Base-by-base conservation (phyloP, 2,329 filamentous ascomycete species). In the Aspergillus versicolor region DNA sequence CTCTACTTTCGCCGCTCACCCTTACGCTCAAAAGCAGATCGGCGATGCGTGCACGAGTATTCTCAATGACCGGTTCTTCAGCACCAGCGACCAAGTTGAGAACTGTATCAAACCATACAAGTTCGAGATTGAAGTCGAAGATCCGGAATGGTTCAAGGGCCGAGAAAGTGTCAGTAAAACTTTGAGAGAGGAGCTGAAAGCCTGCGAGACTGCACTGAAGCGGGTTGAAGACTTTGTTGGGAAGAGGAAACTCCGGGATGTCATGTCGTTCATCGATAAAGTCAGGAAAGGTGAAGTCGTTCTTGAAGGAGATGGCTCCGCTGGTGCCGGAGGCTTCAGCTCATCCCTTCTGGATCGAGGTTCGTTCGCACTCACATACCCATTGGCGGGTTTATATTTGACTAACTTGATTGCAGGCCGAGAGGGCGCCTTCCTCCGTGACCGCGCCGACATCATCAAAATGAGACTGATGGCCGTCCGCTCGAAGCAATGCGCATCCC, bases 101-200 rank as follows among this genome's bases (percentile, higher is more conserved):
- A 97, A 97, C 71, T 99, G 93, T 71, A 95, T 99, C 76, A 99
- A 99, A 75, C 94, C 95, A 0, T 99, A 93, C 80, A 99, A 99
- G 72, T 97, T 93, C 65, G 92, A 97, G 61, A 96, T 99, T 57
- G 94, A 99, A 66, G 87, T 99, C 44, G 91, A 96, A 68, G 90
- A 92, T 40, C 82, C 86, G 7, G 95, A 99, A 72, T 99, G 94
- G 94, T 74, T 81, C 3, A 86, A 89, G 59, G 92, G 92, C 0
- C 83, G 93, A 51, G 92, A 96, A 45, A 94, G 95, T 65, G 88
- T 93, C 1, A 83, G 86, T 40, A 82, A 81, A 8, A 87, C 94
- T 1, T 78, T 99, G n/a, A 95, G 95, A 73, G 87, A 88, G 50
- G 94, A 99, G 72, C 81, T 99, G 4, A 83, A 85, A 57, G 90